Conservation (phyloP, 164 flowering plant genomes). For the grape (Vitis vinifera) region DNA sequence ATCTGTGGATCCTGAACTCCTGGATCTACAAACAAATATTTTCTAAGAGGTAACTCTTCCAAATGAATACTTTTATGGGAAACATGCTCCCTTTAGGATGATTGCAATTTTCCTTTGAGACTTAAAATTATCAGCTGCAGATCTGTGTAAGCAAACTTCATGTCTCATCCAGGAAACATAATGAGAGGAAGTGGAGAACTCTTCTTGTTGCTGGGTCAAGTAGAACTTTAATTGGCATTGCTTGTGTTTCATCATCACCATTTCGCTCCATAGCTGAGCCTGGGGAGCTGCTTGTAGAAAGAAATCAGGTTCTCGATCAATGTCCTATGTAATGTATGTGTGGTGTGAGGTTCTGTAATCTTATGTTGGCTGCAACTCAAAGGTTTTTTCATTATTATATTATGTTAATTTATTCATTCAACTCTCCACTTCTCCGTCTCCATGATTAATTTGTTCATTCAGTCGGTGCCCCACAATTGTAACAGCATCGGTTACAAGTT, state of each 20-base stretch:
- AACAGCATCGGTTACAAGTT: too few relatives aligned
- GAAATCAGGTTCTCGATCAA: background rate
- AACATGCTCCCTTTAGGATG: background rate
- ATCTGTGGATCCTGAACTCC: conserved; percentile 52
- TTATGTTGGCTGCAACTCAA: background rate
- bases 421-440: background rate
- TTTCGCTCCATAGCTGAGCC: background rate
- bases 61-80: background rate
- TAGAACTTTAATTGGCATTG: background rate
- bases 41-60: conserved; percentile 47
- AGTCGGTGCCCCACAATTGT: too few relatives aligned
- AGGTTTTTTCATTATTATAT: background rate
- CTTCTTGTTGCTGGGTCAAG: background rate
- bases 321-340: background rate
- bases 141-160: background rate
- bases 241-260: background rate
- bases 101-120: background rate
- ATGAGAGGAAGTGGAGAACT: background rate
- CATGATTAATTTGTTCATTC: too few relatives aligned
- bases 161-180: too few relatives aligned
- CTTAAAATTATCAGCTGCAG: background rate
- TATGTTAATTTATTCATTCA: background rate
- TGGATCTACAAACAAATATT: conserved; percentile 72
- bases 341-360: conserved; percentile 1
- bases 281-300: background rate